These are phyloP conservation scores for Saccharum hybrid DNA, from an alignment of 202 grass and related monocot species.

Conservation along the genomic window DNA sequence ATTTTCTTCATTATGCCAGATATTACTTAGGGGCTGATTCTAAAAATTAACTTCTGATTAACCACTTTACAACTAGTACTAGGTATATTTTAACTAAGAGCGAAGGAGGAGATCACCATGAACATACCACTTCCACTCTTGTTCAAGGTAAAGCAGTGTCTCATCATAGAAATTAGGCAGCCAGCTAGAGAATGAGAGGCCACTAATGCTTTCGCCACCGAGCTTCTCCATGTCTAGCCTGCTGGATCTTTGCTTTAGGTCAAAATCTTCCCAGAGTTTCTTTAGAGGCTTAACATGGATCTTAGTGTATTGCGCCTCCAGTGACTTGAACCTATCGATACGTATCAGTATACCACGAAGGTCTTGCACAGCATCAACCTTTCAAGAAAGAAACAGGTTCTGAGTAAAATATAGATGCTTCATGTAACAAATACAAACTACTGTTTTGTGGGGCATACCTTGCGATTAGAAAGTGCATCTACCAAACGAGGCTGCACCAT, in stretches of 20 bases:
- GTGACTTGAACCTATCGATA: conserved; percentile 91
- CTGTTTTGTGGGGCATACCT: conserved; percentile 56
- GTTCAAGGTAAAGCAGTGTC: conserved; percentile 92
- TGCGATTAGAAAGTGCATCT: conserved; percentile 92
- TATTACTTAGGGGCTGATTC: conserved; percentile 1
- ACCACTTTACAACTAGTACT: conserved; percentile 40
- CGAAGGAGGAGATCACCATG: conserved; percentile 31
- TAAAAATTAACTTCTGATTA: conserved; percentile 10
- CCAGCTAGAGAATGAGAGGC: conserved; percentile 86
- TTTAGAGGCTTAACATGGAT: conserved; percentile 92
- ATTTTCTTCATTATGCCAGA: background rate
- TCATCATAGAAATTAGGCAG: conserved; percentile 98
- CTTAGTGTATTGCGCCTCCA: conserved; percentile 91
- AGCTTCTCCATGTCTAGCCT: conserved; percentile 75
- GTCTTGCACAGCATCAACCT: conserved; percentile 92
- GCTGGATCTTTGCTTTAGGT: conserved; percentile 72
- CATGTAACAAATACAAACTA: conserved; percentile 17
- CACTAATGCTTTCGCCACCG: conserved; percentile 55
- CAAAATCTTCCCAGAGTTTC: conserved; percentile 98
- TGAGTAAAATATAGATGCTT: conserved; percentile 40
- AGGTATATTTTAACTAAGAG: conserved; percentile 33
- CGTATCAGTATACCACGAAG: conserved; percentile 85
- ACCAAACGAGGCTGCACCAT: conserved; percentile 90
- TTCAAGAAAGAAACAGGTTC: conserved; percentile 20
- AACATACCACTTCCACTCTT: conserved; percentile 98